Conservation (phyloP, 2,329 filamentous ascomycete species). For the Beauveria pseudobassiana region DNA sequence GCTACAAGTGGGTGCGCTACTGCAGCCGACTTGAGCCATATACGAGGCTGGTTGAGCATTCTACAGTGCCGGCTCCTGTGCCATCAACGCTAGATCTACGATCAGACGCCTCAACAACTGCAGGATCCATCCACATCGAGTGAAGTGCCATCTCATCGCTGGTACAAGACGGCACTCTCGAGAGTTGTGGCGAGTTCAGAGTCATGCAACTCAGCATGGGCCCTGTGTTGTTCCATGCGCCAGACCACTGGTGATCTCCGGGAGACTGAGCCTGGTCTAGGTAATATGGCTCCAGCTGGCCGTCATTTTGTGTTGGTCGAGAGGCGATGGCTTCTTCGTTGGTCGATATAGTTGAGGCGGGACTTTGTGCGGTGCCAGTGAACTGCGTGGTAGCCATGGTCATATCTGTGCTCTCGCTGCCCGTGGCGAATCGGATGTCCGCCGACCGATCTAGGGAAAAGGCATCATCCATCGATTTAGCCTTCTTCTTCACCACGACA, state of each 20-base stretch:
- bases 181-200: slow-evolving; percentile 1
- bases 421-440: not conserved
- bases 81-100: slow-evolving; percentile 3
- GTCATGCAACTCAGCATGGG: not conserved
- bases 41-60: not conserved
- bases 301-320: not conserved
- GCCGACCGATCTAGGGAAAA: slow-evolving; percentile 1
- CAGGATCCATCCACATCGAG: slow-evolving; percentile 1
- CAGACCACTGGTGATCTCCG: not conserved
- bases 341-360: slow-evolving; percentile 1
- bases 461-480: slow-evolving; percentile 10
- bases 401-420: not conserved
- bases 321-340: not conserved
- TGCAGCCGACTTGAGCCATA: slow-evolving; percentile 3
- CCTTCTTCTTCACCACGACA: slow-evolving; percentile 4
- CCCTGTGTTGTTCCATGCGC: not conserved
- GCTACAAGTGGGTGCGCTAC: slow-evolving; percentile 1
- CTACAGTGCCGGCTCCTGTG: not conserved
- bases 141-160: slow-evolving; percentile 6
- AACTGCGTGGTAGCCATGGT: not conserved
- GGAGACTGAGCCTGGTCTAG: not conserved
- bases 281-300: not conserved
- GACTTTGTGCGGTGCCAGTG: not conserved
- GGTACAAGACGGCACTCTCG: not conserved
- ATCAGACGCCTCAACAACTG: slow-evolving; percentile 5